A percentile compares a stretch with the other conserved stretches of the same genome.
Conservation (phyloP, 495 filamentous ascomycete species). For the Penicillium mononematosum region DNA sequence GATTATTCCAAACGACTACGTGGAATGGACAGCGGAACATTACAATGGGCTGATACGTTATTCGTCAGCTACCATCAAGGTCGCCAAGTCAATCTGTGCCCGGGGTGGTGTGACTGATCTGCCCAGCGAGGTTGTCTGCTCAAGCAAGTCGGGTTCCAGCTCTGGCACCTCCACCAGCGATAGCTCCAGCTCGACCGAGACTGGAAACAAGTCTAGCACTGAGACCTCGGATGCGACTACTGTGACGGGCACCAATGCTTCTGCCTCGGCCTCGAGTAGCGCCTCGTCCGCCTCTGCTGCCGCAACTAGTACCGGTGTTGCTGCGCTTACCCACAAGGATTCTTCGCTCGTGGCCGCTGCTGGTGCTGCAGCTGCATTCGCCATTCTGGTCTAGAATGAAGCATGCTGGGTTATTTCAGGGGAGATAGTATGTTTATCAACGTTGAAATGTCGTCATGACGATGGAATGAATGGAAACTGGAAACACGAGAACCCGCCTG, state of each 20-base stretch:
- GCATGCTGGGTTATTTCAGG: neutral
- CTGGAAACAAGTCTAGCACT: conserved; percentile 20
- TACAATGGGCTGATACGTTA: neutral
- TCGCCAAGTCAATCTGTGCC: conserved; percentile 51
- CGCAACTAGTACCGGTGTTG: conserved; percentile 35
- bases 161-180: conserved; percentile 27
- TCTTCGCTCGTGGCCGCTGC: conserved; percentile 35
- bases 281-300: conserved; percentile 18
- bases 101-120: conserved; percentile 41
- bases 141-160: conserved; percentile 23
- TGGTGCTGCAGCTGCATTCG: conserved; percentile 35
- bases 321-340: conserved; percentile 47
- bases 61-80: conserved; percentile 47
- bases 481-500: neutral
- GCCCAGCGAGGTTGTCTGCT: conserved; percentile 36
- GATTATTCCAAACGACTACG: neutral
- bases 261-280: conserved; percentile 16
- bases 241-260: conserved; percentile 14
- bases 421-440: neutral
- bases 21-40: neutral
- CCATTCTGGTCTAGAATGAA: conserved; percentile 32
- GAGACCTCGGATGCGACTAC: conserved; percentile 16
- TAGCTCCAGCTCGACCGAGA: conserved; percentile 21
- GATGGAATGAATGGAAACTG: neutral
- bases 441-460: neutral